These are phyloP conservation scores for Tulasnella sp. DNA, from an alignment of 768 basidiomycete genomes.

Conservation along the genomic window DNA sequence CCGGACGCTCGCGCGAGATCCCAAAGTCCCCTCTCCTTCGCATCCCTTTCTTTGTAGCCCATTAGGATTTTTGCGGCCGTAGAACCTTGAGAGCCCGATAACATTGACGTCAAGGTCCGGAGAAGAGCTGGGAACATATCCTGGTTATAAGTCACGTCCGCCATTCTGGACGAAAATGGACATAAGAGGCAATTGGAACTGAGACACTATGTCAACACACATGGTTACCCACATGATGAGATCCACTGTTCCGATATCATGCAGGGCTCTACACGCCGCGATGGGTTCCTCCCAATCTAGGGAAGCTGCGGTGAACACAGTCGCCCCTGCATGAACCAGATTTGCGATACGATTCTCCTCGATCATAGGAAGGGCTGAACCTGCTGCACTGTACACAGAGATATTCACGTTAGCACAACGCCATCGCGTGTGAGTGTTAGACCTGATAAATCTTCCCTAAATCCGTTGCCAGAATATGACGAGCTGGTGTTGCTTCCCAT, in stretches of 20 bases:
- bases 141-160: slow-evolving; percentile 89
- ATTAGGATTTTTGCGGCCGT: slow-evolving; percentile 37
- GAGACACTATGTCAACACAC: neutral
- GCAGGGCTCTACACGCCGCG: slow-evolving; percentile 29
- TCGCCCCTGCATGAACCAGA: slow-evolving; percentile 32
- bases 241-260: slow-evolving; percentile 28
- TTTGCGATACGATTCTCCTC: slow-evolving; percentile 48
- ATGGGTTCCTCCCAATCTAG: slow-evolving; percentile 68
- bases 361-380: slow-evolving; percentile 70
- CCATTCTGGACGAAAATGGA: slow-evolving; percentile 47
- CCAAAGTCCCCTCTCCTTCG: slow-evolving; percentile 69
- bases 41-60: slow-evolving; percentile 82
- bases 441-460: slow-evolving; percentile 42
- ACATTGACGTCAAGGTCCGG: slow-evolving; percentile 48
- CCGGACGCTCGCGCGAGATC: slow-evolving; percentile 41
- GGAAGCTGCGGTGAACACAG: slow-evolving; percentile 17
- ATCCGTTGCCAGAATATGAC: slow-evolving; percentile 50
- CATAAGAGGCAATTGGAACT: neutral
- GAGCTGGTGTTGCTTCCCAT: slow-evolving; percentile 18
- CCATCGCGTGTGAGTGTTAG: neutral
- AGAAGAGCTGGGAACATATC: slow-evolving; percentile 70
- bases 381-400: slow-evolving; percentile 31
- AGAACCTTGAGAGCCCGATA: slow-evolving; percentile 25
- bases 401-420: neutral
- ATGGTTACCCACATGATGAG: slow-evolving; percentile 49